Percentiles rank a stretch among this genome's conserved stretches.
These are phyloP conservation scores for Pestalotiopsis sp. DNA, from an alignment of 2,329 filamentous ascomycete genomes.

Conservation along the genomic window DNA sequence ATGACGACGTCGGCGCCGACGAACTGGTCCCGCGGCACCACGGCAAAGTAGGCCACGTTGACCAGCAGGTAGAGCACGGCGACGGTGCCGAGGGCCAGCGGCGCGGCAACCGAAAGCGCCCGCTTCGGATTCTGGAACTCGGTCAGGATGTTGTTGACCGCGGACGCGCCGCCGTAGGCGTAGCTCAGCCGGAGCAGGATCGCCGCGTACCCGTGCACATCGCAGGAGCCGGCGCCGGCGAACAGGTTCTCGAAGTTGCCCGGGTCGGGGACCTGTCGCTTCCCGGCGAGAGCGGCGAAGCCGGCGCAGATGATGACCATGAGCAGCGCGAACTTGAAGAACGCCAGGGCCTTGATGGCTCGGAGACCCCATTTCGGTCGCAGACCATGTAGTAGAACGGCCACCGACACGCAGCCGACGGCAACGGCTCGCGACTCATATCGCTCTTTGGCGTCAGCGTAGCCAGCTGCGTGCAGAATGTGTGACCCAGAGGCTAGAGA, in stretches of 20 bases:
- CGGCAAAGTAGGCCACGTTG: not conserved
- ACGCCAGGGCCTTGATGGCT: not conserved
- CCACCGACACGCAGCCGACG: not conserved
- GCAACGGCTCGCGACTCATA: not conserved
- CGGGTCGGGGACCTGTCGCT: not conserved
- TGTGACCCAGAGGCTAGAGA: not conserved
- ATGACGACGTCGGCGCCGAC: not conserved
- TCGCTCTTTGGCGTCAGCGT: not conserved
- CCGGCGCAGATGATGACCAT: not conserved
- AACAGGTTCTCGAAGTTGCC: not conserved
- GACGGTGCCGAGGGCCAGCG: not conserved
- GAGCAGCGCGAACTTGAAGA: not conserved
- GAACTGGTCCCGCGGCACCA: not conserved
- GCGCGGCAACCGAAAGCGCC: not conserved
- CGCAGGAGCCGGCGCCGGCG: not conserved
- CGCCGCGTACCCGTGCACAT: not conserved
- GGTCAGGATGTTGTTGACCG: not conserved
- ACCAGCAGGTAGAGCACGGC: not conserved
- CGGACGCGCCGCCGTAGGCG: not conserved
- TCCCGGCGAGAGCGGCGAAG: not conserved
- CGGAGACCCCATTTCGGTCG: not conserved
- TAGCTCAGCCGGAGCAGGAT: not conserved
- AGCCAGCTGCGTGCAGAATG: not conserved
- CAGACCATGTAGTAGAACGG: not conserved
- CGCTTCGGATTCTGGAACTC: not conserved